phyloP scores from a whole-genome alignment of 805 yeast species.

The Saccharomyces eubayanus region DNA sequence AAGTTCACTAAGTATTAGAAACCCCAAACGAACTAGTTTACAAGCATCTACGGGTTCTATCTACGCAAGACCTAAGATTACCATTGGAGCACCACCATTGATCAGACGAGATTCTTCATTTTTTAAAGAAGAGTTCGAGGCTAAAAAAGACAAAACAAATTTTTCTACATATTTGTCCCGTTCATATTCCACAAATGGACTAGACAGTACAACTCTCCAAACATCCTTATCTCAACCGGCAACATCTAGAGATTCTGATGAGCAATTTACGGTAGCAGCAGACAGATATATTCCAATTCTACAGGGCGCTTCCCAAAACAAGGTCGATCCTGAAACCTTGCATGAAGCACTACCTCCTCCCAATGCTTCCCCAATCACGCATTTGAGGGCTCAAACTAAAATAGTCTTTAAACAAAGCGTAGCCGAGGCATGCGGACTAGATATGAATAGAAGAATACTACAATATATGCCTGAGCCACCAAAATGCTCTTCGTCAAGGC shows the following conservation, averaged over 20 bases:
- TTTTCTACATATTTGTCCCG: not conserved
- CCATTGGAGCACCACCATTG: conserved; percentile 26
- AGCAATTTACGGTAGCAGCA: conserved; percentile 29
- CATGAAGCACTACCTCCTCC: conserved; percentile 40
- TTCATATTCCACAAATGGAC: not conserved
- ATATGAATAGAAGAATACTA: conserved; percentile 70
- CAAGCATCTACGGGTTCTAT: not conserved
- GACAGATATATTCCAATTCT: conserved; percentile 60
- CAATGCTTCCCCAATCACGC: conserved; percentile 40
- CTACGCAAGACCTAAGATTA: conserved; percentile 20
- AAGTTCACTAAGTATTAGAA: conserved; percentile 21
- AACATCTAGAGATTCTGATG: conserved; percentile 12
- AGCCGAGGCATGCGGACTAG: conserved; percentile 90
- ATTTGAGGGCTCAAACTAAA: conserved; percentile 36
- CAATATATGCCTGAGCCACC: conserved; percentile 88
- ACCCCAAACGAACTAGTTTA: conserved; percentile 1
- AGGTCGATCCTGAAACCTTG: conserved; percentile 19
- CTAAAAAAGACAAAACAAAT: conserved; percentile 5
- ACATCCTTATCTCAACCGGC: conserved; percentile 2
- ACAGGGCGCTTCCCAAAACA: conserved; percentile 36
- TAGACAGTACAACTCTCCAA: conserved; percentile 1
- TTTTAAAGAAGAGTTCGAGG: conserved; percentile 19
- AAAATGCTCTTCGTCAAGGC: conserved; percentile 30
- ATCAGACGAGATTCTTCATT: conserved; percentile 28
- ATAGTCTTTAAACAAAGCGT: conserved; percentile 64